Conservation (phyloP, 2,329 filamentous ascomycete genomes). For the Aphanoascus verrucosus region DNA sequence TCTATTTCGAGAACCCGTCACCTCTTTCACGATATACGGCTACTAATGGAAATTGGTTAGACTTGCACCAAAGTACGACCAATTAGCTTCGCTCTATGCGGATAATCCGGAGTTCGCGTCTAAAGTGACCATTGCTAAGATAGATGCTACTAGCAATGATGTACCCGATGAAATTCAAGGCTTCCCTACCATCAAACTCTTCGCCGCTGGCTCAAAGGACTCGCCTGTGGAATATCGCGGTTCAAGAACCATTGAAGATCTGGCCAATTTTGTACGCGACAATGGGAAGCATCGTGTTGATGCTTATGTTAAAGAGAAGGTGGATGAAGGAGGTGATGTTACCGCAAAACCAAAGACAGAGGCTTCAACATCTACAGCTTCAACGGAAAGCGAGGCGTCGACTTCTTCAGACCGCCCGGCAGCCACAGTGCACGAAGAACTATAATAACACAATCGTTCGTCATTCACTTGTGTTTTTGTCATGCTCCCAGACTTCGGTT, state of each 20-base stretch:
- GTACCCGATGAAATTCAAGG: conserved; percentile 93
- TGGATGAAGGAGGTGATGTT: conserved; percentile 36
- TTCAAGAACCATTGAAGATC: conserved; percentile 78
- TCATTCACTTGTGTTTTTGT: background rate
- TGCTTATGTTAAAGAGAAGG: conserved; percentile 49
- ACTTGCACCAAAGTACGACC: conserved; percentile 57
- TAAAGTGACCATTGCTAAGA: conserved; percentile 67
- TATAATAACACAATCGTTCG: conserved; percentile 23
- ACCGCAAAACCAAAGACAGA: conserved; percentile 17
- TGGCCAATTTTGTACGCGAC: conserved; percentile 85
- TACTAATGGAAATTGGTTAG: conserved; percentile 21
- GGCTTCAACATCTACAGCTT: conserved; percentile 14
- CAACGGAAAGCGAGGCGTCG: conserved; percentile 6
- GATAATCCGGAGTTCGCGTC: conserved; percentile 39
- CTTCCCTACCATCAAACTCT: conserved; percentile 99
- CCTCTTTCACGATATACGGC: conserved; percentile 1
- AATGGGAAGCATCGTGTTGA: conserved; percentile 82
- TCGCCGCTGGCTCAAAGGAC: conserved; percentile 78
- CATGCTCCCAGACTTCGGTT: background rate
- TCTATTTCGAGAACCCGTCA: no score
- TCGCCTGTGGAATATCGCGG: conserved; percentile 78
- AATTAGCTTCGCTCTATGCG: conserved; percentile 49
- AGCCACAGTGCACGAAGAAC: conserved; percentile 29
- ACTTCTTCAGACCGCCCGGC: conserved; percentile 17
- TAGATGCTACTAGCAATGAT: conserved; percentile 92